Percentiles rank a stretch among this genome's conserved stretches.
Evolutionary conservation across 176 grass and related monocot genomes (phyloP).

Genomic region (Zoysia pacifica): DNA sequence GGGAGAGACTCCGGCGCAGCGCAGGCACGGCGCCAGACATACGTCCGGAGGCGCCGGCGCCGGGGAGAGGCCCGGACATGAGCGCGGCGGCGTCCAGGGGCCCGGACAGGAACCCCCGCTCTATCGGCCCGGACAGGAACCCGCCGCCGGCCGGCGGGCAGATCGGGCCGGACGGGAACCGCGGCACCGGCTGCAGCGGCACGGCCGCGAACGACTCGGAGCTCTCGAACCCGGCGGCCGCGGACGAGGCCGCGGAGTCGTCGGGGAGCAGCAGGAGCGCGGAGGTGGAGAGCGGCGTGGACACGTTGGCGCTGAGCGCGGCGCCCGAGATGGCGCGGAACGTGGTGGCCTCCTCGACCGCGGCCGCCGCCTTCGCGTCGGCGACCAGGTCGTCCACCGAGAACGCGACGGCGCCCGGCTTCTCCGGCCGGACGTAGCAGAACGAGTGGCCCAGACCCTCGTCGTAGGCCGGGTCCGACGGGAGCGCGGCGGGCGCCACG

Average conservation of each 20-base stretch:
- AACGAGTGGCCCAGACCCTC: conserved; percentile 83
- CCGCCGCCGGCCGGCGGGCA: conserved; percentile 57
- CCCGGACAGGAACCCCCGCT: conserved; percentile 66
- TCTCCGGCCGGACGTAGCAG: conserved; percentile 65
- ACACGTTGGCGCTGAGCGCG: conserved; percentile 68
- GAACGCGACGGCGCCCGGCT: conserved; percentile 17
- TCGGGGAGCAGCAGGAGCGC: conserved; percentile 43
- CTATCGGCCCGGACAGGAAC: conserved; percentile 63
- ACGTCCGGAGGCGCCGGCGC: conserved; percentile 25
- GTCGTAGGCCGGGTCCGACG: conserved; percentile 70
- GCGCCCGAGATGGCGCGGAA: conserved; percentile 78
- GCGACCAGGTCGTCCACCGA: conserved; percentile 25
- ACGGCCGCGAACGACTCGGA: conserved; percentile 83
- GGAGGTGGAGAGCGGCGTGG: conserved; percentile 86
- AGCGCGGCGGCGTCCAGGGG: conserved; percentile 69
- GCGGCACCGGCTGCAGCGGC: conserved; percentile 64
- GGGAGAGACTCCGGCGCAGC: conserved; percentile 69
- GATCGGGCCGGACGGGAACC: conserved; percentile 74
- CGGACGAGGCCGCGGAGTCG: conserved; percentile 15
- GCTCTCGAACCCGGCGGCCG: conserved; percentile 63
- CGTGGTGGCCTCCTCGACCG: conserved; percentile 46
- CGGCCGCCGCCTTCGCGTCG: conserved; percentile 34
- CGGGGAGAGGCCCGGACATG: conserved; percentile 68
- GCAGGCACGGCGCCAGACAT: conserved; percentile 29
- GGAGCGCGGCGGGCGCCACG: conserved; percentile 61